A percentile compares a stretch with the other conserved stretches of the same genome.
These are phyloP conservation scores for Pueraria montana DNA, from an alignment of 306 rosid species.

Conservation along the genomic window DNA sequence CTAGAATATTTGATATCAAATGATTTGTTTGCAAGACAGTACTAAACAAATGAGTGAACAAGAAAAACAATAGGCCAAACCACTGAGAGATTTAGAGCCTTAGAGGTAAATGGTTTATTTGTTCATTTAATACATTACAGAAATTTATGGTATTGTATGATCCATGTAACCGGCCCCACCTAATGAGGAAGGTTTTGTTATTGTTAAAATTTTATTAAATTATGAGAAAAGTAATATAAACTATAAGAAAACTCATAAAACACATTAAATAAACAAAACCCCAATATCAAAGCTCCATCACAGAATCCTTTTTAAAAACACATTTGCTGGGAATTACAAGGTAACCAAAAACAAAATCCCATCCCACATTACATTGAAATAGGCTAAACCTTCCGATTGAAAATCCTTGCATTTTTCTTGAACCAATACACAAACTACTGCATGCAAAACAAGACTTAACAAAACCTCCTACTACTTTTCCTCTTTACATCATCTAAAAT, in stretches of 20 bases:
- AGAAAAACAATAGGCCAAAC: too few relatives aligned
- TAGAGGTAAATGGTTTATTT: too few relatives aligned
- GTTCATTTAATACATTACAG: too few relatives aligned
- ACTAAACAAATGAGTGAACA: too few relatives aligned
- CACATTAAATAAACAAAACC: background rate
- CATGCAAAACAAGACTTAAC: background rate
- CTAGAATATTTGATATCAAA: too few relatives aligned
- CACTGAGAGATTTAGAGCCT: too few relatives aligned
- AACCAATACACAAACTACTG: constrained; percentile 11
- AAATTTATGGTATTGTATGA: too few relatives aligned
- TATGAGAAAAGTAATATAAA: too few relatives aligned
- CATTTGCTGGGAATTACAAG: background rate
- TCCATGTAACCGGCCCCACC: too few relatives aligned
- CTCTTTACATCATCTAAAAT: background rate
- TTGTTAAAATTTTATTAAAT: too few relatives aligned
- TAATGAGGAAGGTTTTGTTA: too few relatives aligned
- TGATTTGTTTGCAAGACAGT: too few relatives aligned
- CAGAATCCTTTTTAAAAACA: background rate
- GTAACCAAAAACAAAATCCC: background rate
- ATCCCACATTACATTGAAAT: background rate
- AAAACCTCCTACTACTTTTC: background rate
- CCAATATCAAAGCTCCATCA: background rate
- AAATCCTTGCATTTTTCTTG: constrained; percentile 1
- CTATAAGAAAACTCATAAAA: background rate
- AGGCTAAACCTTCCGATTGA: constrained; percentile 10